Conservation (phyloP, 2,329 filamentous ascomycete species). For the Pseudocercospora fuligena region DNA sequence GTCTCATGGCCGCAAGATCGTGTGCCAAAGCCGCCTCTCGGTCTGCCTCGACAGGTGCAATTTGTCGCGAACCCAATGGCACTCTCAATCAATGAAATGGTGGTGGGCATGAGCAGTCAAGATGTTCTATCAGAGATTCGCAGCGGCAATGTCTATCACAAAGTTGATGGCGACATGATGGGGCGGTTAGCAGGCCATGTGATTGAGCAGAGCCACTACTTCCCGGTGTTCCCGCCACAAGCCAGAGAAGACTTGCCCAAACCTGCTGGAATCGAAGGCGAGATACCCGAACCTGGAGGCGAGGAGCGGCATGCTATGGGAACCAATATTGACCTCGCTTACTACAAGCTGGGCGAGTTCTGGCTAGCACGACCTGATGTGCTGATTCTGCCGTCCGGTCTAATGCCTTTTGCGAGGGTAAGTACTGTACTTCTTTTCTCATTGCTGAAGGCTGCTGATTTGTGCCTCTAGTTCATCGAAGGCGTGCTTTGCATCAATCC, state of each 20-base stretch:
- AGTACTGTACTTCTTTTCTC: no score
- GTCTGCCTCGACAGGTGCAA: slow-evolving; percentile 74
- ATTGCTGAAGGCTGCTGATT: no score
- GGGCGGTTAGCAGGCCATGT: slow-evolving; percentile 76
- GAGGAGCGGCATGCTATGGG: slow-evolving; percentile 66
- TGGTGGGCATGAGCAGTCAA: slow-evolving; percentile 80
- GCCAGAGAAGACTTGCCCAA: slow-evolving; percentile 70
- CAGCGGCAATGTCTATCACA: slow-evolving; percentile 66
- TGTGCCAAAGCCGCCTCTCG: slow-evolving; percentile 72
- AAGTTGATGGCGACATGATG: slow-evolving; percentile 78
- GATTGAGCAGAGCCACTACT: slow-evolving; percentile 89
- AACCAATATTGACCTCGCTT: slow-evolving; percentile 79
- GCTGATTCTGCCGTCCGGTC: slow-evolving; percentile 76
- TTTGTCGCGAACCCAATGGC: slow-evolving; percentile 92
- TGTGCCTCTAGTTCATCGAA: slow-evolving; percentile 76
- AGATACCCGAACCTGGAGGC: slow-evolving; percentile 42
- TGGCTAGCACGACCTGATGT: slow-evolving; percentile 84
- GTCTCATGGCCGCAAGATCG: slow-evolving; percentile 84
- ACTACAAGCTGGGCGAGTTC: slow-evolving; percentile 89
- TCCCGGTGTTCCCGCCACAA: slow-evolving; percentile 83
- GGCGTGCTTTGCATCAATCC: slow-evolving; percentile 91
- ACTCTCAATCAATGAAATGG: slow-evolving; percentile 82
- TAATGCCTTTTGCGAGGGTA: slow-evolving; percentile 89
- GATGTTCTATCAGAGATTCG: slow-evolving; percentile 79
- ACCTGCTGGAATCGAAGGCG: slow-evolving; percentile 50